phyloP scores from a whole-genome alignment of 2,329 filamentous ascomycete genomes.

The Chaetoscypha palmicola region DNA sequence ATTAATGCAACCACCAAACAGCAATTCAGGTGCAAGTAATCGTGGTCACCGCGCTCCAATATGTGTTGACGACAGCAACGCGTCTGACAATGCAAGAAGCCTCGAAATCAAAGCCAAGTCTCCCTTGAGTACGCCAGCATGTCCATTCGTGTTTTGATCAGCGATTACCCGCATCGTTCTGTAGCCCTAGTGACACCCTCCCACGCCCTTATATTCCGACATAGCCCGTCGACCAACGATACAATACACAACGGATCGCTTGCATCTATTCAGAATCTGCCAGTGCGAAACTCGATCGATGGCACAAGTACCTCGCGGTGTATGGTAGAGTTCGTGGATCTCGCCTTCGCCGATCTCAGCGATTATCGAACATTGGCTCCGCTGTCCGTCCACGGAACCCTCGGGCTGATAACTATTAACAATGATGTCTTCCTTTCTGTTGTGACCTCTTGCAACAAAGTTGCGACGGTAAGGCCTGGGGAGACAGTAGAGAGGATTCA shows the following conservation, averaged over 20 bases:
- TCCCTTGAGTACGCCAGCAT: conserved; percentile 17
- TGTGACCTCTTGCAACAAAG: conserved; percentile 70
- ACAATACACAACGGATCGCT: conserved; percentile 51
- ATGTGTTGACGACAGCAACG: background rate
- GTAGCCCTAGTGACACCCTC: conserved; percentile 77
- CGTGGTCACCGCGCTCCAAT: background rate
- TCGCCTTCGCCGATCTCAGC: conserved; percentile 57
- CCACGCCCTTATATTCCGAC: conserved; percentile 77
- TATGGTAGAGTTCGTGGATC: conserved; percentile 78
- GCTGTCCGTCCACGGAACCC: conserved; percentile 72
- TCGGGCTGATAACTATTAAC: conserved; percentile 78
- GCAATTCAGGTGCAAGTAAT: no score
- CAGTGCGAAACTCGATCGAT: conserved; percentile 33
- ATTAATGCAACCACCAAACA: background rate
- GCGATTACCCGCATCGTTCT: conserved; percentile 78
- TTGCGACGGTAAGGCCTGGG: conserved; percentile 75
- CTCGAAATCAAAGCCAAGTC: conserved; percentile 2
- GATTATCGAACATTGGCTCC: conserved; percentile 72
- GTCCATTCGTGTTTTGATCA: conserved; percentile 42
- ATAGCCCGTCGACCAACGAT: conserved; percentile 61
- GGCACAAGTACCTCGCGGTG: conserved; percentile 39
- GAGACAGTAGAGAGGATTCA: conserved; percentile 86
- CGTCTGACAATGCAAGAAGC: conserved; percentile 16
- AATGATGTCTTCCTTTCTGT: conserved; percentile 87
- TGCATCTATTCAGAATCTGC: conserved; percentile 43